phyloP scores from a whole-genome alignment of 805 yeast genomes.

The Helenozyma rhizophorensis region DNA sequence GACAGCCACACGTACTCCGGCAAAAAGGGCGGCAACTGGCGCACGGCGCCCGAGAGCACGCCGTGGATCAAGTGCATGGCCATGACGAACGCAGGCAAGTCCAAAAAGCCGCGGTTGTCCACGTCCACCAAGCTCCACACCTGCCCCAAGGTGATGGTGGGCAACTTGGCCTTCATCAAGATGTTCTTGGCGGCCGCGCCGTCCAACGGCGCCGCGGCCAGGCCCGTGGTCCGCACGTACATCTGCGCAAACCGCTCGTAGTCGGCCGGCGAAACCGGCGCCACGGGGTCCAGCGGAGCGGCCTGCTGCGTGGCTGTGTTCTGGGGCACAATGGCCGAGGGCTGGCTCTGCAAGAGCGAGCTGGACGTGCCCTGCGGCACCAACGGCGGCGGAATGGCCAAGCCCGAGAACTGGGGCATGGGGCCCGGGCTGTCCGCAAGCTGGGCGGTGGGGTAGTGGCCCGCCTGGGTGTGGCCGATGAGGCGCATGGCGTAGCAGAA shows the following conservation, averaged over 20 bases:
- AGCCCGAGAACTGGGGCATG: conserved; percentile 52
- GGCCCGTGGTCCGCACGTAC: conserved; percentile 62
- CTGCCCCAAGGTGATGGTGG: conserved; percentile 71
- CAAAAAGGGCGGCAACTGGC: conserved; percentile 46
- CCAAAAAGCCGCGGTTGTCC: conserved; percentile 65
- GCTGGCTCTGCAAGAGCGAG: conserved; percentile 39
- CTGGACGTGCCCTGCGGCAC: conserved; percentile 34
- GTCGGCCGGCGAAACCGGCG: conserved; percentile 51
- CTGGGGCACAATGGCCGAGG: conserved; percentile 33
- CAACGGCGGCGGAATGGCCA: conserved; percentile 17
- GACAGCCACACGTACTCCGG: conserved; percentile 40
- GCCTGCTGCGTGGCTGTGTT: conserved; percentile 31
- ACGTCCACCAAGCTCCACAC: conserved; percentile 89
- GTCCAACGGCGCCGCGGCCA: conserved; percentile 51
- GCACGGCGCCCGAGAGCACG: conserved; percentile 59
- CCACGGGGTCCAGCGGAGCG: conserved; percentile 14
- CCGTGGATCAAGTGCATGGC: conserved; percentile 96
- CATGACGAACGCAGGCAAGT: conserved; percentile 72
- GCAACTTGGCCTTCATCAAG: conserved; percentile 82
- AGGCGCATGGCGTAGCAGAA: conserved; percentile 85
- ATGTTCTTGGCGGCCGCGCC: conserved; percentile 84
- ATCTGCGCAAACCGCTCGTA: conserved; percentile 62
- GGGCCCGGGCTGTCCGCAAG: conserved; percentile 60
- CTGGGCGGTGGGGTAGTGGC: conserved; percentile 48
- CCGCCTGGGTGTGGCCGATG: conserved; percentile 82